phyloP scores from a whole-genome alignment of 768 basidiomycete genomes.

The Fomitopsis pulvina region DNA sequence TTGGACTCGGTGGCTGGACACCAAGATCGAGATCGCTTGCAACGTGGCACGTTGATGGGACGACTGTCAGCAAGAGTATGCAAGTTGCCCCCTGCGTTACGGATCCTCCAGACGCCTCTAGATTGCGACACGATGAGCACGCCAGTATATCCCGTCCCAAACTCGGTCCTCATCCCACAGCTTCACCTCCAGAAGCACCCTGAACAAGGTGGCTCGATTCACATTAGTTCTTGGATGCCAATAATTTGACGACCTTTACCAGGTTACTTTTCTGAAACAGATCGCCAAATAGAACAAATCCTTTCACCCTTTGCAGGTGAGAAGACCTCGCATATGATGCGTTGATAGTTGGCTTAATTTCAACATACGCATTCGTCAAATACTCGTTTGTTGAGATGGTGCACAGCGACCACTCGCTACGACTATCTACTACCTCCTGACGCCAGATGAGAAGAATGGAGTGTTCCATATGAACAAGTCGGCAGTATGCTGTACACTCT shows the following conservation, averaged over 20 bases:
- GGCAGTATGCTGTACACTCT: constrained; percentile 24
- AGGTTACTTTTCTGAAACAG: constrained; percentile 33
- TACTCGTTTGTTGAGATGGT: constrained; percentile 13
- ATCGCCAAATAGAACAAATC: constrained; percentile 21
- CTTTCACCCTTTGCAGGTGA: constrained; percentile 29
- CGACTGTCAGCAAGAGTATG: too few relatives aligned
- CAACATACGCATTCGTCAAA: background rate
- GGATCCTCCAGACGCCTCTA: too few relatives aligned
- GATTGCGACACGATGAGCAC: too few relatives aligned
- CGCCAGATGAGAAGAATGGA: constrained; percentile 32
- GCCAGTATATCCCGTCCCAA: constrained; percentile 19
- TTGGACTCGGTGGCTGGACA: too few relatives aligned
- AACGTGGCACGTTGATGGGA: too few relatives aligned
- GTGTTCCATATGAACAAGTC: constrained; percentile 45
- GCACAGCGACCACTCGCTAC: constrained; percentile 32
- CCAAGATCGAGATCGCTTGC: too few relatives aligned
- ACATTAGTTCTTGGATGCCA: background rate
- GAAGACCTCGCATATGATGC: background rate
- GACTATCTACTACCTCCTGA: constrained; percentile 44
- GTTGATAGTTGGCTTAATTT: background rate
- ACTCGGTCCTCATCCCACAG: constrained; percentile 20
- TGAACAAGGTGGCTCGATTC: constrained; percentile 23
- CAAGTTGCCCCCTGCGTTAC: too few relatives aligned
- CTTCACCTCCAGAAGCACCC: constrained; percentile 24
- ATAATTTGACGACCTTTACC: background rate